Evolutionary conservation across 345 rosid species (phyloP).

Genomic region (Barbarea vulgaris): DNA sequence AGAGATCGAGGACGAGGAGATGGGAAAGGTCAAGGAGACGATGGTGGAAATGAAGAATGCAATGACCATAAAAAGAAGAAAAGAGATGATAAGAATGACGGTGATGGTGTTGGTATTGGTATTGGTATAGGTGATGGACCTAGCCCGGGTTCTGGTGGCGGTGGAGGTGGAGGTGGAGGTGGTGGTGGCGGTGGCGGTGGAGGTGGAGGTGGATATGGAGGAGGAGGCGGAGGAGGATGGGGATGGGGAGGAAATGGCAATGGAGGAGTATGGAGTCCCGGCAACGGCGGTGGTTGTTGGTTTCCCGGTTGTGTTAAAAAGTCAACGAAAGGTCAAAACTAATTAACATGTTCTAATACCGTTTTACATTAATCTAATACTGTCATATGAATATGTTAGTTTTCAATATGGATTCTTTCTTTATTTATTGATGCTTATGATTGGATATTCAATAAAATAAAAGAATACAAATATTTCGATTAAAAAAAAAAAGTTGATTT

Average conservation of each 20-base stretch:
- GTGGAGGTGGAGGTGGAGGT: background rate
- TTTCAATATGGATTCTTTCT: constrained; percentile 11
- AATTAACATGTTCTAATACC: constrained; percentile 2
- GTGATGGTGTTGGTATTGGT: constrained; percentile 23
- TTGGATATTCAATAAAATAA: constrained; percentile 1
- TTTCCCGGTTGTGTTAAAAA: constrained; percentile 40
- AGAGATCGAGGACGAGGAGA: background rate
- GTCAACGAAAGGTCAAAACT: constrained; percentile 33
- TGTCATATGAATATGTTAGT: background rate
- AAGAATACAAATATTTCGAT: background rate
- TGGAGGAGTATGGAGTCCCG: constrained; percentile 25
- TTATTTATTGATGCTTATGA: background rate
- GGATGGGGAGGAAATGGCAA: constrained; percentile 28
- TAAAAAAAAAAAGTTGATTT: too few species aligned
- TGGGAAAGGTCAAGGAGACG: constrained; percentile 5
- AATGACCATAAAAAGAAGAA: constrained; percentile 30
- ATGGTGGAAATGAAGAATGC: constrained; percentile 33
- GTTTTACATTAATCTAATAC: constrained; percentile 5
- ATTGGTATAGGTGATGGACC: constrained; percentile 22
- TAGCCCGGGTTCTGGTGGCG: constrained; percentile 12
- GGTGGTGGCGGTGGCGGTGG: constrained; percentile 12
- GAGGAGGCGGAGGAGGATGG: constrained; percentile 33
- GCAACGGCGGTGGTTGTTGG: constrained; percentile 36
- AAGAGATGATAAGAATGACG: constrained; percentile 18
- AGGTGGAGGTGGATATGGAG: constrained; percentile 19